phyloP scores from a whole-genome alignment of 108 stramenopile species.

The Pinguiococcus pyrenoidosus region DNA sequence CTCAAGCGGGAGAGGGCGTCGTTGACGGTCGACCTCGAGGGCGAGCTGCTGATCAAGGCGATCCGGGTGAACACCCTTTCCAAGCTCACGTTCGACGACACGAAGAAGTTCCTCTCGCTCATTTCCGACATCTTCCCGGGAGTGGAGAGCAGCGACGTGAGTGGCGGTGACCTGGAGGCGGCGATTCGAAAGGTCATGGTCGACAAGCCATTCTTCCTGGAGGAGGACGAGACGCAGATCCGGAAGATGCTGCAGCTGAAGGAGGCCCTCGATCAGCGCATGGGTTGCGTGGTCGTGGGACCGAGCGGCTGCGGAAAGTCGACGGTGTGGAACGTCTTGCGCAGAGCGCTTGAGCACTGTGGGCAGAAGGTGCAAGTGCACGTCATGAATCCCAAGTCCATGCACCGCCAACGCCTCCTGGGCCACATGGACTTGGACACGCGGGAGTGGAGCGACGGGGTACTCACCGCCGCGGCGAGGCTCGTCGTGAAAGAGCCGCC shows the following conservation, averaged over 20 bases:
- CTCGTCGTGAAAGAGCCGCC: conserved; percentile 38
- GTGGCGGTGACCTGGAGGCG: conserved; percentile 35
- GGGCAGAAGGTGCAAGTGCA: conserved; percentile 30
- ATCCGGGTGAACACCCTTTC: conserved; percentile 48
- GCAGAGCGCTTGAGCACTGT: conserved; percentile 21
- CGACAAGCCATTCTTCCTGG: conserved; percentile 30
- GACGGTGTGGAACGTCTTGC: conserved; percentile 35
- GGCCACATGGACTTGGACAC: conserved; percentile 54
- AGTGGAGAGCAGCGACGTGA: conserved; percentile 25
- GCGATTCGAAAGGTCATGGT: conserved; percentile 42
- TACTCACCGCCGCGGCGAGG: conserved; percentile 45
- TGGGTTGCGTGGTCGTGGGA: conserved; percentile 54
- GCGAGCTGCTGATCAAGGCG: conserved; percentile 44
- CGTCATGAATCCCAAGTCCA: conserved; percentile 54
- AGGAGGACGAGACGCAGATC: conserved; percentile 37
- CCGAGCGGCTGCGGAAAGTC: conserved; percentile 50
- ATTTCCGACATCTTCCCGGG: conserved; percentile 50
- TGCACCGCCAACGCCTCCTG: conserved; percentile 46
- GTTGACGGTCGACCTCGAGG: conserved; percentile 7
- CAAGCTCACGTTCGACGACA: conserved; percentile 45
- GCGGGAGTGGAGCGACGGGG: conserved; percentile 52
- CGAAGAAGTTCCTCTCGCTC: conserved; percentile 31
- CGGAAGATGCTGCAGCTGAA: conserved; percentile 53
- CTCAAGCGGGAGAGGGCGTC: background rate
- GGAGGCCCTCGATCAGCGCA: conserved; percentile 49